Evolutionary conservation across 1,284 basidiomycete species (phyloP).

Genomic region (Fomitopsis pinicola): DNA sequence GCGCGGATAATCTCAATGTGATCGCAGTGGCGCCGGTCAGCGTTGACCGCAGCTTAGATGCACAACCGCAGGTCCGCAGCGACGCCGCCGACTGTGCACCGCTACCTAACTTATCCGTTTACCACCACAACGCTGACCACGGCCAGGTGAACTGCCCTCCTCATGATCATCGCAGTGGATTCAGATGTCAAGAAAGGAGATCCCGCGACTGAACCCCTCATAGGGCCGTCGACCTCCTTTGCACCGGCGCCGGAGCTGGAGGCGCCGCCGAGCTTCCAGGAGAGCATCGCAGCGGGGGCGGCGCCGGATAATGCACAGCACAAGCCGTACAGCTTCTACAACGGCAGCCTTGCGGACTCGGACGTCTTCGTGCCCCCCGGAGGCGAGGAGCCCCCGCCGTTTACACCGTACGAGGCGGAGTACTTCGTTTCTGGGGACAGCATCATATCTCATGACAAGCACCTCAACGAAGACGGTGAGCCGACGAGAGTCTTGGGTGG

Average conservation of each 20-base stretch:
- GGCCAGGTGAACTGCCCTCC: neutral
- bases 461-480: slow-evolving; percentile 67
- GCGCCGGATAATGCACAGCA: neutral
- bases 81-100: neutral
- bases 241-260: slow-evolving; percentile 2
- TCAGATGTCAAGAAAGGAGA: slow-evolving; percentile 1
- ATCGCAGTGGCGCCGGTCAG: too few relatives aligned
- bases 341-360: slow-evolving; percentile 12
- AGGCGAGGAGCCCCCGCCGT: slow-evolving; percentile 53
- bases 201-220: neutral
- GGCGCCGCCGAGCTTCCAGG: slow-evolving; percentile 8
- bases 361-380: slow-evolving; percentile 22
- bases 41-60: too few relatives aligned
- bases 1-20: too few relatives aligned
- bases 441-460: slow-evolving; percentile 65
- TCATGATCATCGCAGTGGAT: neutral
- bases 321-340: slow-evolving; percentile 5
- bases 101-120: too few relatives aligned
- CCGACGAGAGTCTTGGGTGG: too few relatives aligned
- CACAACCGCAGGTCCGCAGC: neutral
- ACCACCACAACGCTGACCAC: neutral
- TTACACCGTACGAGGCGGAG: slow-evolving; percentile 59
- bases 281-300: slow-evolving; percentile 1
- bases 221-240: neutral
- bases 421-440: slow-evolving; percentile 45